Evolutionary conservation across 2,329 filamentous ascomycete species (phyloP).

Genomic region (Colletotrichum scovillei): DNA sequence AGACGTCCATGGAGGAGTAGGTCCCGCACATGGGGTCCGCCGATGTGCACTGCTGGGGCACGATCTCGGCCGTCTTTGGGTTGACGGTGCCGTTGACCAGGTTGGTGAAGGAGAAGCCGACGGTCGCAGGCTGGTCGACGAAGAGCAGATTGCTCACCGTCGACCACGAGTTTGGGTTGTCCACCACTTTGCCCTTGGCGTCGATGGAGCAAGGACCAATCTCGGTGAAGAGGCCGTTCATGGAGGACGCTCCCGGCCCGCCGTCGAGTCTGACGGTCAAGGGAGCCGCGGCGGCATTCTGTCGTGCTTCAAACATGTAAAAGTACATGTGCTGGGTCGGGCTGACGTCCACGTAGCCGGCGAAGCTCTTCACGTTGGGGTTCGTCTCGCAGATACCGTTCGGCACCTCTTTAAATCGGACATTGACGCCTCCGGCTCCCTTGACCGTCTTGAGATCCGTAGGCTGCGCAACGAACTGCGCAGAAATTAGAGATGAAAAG

Average conservation of each 20-base stretch:
- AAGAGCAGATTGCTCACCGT: conserved; percentile 23
- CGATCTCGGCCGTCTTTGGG: conserved; percentile 6
- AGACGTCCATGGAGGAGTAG: conserved; percentile 20
- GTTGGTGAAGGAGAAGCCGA: conserved; percentile 18
- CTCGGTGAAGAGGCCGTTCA: conserved; percentile 22
- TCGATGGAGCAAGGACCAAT: conserved; percentile 20
- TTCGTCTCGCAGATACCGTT: conserved; percentile 24
- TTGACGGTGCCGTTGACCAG: conserved; percentile 22
- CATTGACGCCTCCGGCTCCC: conserved; percentile 2
- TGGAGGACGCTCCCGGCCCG: conserved; percentile 20
- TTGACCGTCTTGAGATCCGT: conserved; percentile 6
- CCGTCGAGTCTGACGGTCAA: conserved; percentile 25
- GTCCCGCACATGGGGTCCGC: conserved; percentile 24
- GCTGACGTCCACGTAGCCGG: conserved; percentile 25
- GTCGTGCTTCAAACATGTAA: conserved; percentile 14
- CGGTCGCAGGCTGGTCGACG: conserved; percentile 23
- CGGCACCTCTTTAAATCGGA: conserved; percentile 21
- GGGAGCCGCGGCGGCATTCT: conserved; percentile 3
- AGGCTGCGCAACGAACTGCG: conserved; percentile 14
- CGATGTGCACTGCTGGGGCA: conserved; percentile 10
- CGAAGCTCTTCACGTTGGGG: conserved; percentile 12
- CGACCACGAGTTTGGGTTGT: conserved; percentile 22
- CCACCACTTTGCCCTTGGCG: conserved; percentile 10
- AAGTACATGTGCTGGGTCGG: conserved; percentile 26
- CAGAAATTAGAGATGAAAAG: background rate